Percentiles rank a stretch among this genome's conserved stretches.
Evolutionary conservation across 169 alveolate species (phyloP).

Genomic region (Condylostoma magnum): DNA sequence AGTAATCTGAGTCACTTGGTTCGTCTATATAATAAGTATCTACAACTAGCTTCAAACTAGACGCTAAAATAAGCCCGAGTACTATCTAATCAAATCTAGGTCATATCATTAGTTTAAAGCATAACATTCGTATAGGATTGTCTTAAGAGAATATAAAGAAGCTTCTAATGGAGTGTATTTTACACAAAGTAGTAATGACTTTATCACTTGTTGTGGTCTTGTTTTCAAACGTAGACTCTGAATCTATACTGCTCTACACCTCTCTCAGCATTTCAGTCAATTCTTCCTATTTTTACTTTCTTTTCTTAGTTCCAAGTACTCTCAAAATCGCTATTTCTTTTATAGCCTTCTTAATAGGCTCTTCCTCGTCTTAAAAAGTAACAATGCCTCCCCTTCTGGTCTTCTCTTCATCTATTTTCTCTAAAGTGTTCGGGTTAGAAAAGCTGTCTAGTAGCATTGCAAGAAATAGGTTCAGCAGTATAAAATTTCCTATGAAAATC

Average conservation of each 20-base stretch:
- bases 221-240: no score
- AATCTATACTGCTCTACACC: no score
- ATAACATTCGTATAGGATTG: background rate
- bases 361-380: no score
- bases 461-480: conserved; percentile 70
- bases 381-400: no score
- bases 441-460: conserved; percentile 72
- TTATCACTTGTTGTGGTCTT: conserved; percentile 38
- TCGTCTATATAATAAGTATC: conserved; percentile 73
- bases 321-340: background rate
- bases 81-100: conserved; percentile 3
- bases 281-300: no score
- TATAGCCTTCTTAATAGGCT: background rate
- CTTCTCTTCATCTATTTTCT: no score
- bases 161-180: conserved; percentile 48
- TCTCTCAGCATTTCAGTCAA: no score
- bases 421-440: no score
- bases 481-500: conserved; percentile 67
- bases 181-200: conserved; percentile 43
- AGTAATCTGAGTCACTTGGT: conserved; percentile 33
- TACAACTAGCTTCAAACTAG: conserved; percentile 47
- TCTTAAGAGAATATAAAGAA: conserved; percentile 5
- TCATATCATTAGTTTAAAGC: background rate
- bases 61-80: background rate
- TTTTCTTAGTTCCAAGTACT: background rate